A percentile compares a stretch with the other conserved stretches of the same genome.
These are phyloP conservation scores for Xylaria sp. DNA, from an alignment of 2,329 filamentous ascomycete genomes.

Conservation along the genomic window DNA sequence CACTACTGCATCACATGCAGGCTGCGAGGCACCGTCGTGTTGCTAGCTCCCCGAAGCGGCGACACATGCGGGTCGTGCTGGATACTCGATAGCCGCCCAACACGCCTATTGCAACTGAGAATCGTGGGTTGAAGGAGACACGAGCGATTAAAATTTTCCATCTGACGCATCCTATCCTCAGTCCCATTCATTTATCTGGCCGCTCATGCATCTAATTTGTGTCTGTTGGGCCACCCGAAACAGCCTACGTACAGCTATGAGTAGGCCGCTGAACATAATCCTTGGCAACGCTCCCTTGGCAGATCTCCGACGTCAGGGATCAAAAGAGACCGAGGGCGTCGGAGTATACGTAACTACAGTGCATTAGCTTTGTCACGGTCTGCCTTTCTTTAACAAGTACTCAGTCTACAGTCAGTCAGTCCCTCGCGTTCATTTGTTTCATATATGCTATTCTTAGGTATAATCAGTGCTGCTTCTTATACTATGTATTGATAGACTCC, in stretches of 20 bases:
- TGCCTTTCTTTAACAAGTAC: not conserved
- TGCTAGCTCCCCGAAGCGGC: constrained; percentile 32
- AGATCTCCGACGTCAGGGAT: not conserved
- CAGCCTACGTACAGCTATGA: not conserved
- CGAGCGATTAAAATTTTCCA: constrained; percentile 26
- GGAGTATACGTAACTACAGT: too few species aligned
- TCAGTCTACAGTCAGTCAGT: too few species aligned
- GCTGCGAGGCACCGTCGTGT: constrained; percentile 34
- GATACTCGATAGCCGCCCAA: constrained; percentile 38
- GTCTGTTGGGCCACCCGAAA: not conserved
- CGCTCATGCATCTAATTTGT: not conserved
- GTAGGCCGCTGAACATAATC: not conserved
- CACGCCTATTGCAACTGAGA: constrained; percentile 28
- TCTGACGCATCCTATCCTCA: not conserved
- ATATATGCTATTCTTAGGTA: too few species aligned
- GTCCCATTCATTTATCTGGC: not conserved
- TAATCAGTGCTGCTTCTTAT: too few species aligned
- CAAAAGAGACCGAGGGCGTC: too few species aligned
- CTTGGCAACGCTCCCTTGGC: constrained; percentile 1
- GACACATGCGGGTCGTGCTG: constrained; percentile 25
- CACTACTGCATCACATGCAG: constrained; percentile 35
- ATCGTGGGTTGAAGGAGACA: not conserved
- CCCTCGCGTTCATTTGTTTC: too few species aligned
- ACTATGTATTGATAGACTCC: not conserved
- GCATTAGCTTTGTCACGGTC: not conserved